Evolutionary conservation across 176 grass and related monocot genomes (phyloP).

Genomic region (Avena eriantha): DNA sequence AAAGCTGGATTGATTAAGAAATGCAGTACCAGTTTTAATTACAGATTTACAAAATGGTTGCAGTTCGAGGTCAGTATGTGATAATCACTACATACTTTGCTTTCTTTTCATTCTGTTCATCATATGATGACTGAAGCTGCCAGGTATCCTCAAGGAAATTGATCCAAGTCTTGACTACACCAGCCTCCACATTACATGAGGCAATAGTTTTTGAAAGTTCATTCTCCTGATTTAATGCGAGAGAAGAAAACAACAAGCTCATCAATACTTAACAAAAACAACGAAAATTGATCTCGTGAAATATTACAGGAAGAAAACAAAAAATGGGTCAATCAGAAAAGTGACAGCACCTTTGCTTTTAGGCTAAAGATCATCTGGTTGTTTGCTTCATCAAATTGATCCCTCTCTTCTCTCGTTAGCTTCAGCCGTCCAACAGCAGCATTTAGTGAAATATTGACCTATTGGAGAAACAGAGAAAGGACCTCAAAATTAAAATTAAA

Average conservation of each 20-base stretch:
- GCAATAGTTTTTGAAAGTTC: constrained; percentile 91
- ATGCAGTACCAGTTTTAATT: constrained; percentile 8
- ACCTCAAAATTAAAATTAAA: constrained; percentile 20
- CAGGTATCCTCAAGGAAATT: constrained; percentile 99
- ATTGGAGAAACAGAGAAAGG: constrained; percentile 26
- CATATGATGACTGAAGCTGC: constrained; percentile 79
- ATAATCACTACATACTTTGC: constrained; percentile 59
- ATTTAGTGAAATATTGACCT: constrained; percentile 86
- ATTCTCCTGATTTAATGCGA: constrained; percentile 64
- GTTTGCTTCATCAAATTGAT: constrained; percentile 98
- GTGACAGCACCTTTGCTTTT: constrained; percentile 71
- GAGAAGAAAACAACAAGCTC: constrained; percentile 32
- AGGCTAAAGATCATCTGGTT: constrained; percentile 84
- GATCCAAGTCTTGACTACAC: constrained; percentile 92
- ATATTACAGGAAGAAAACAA: constrained; percentile 26
- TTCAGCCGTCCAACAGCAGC: constrained; percentile 70
- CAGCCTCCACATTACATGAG: constrained; percentile 85
- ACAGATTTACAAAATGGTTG: not conserved
- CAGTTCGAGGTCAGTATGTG: not conserved
- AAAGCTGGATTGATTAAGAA: constrained; percentile 38
- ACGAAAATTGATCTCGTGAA: constrained; percentile 19
- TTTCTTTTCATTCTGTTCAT: constrained; percentile 78
- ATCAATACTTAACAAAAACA: constrained; percentile 36
- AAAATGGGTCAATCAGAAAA: constrained; percentile 40
- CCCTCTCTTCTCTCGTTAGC: constrained; percentile 95